These are phyloP conservation scores for Nakaseomyces sp. DNA, from an alignment of 1,139 yeast species.

Conservation along the genomic window DNA sequence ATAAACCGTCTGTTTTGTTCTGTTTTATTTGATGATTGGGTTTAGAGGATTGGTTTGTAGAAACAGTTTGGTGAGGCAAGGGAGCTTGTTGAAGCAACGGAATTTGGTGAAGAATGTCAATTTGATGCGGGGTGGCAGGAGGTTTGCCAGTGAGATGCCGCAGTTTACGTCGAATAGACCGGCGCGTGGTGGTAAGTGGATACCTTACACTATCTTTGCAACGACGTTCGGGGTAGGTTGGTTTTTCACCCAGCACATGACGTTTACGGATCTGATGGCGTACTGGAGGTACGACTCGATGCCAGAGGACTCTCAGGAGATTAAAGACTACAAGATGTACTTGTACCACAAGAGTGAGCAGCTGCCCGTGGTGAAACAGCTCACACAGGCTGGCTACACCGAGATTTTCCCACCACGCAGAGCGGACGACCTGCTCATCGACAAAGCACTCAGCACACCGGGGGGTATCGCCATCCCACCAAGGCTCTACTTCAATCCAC, in stretches of 20 bases:
- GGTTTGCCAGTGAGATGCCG: neutral
- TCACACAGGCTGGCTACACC: constrained; percentile 33
- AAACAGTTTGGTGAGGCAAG: too few relatives aligned
- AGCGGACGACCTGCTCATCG: constrained; percentile 31
- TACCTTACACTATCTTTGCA: constrained; percentile 25
- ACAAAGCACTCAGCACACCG: constrained; percentile 43
- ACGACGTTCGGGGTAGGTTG: constrained; percentile 27
- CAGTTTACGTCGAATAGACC: constrained; percentile 8
- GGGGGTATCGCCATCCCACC: constrained; percentile 79
- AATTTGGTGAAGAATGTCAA: neutral
- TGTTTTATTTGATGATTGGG: too few relatives aligned
- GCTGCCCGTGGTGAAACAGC: constrained; percentile 38
- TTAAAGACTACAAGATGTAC: constrained; percentile 27
- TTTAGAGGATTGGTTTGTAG: too few relatives aligned
- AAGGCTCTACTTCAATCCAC: constrained; percentile 51
- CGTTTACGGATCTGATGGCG: constrained; percentile 30
- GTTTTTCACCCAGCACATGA: constrained; percentile 28
- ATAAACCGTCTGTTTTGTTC: too few relatives aligned
- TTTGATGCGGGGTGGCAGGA: neutral
- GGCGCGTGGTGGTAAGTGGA: constrained; percentile 14
- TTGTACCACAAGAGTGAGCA: constrained; percentile 43
- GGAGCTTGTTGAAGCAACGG: too few relatives aligned
- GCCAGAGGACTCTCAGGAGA: constrained; percentile 25
- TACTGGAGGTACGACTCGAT: constrained; percentile 28
- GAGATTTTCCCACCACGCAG: constrained; percentile 27